Percentiles rank a stretch among this genome's conserved stretches.
Evolutionary conservation across 129 eudicot species (phyloP).

Genomic region (Arctium lappa): DNA sequence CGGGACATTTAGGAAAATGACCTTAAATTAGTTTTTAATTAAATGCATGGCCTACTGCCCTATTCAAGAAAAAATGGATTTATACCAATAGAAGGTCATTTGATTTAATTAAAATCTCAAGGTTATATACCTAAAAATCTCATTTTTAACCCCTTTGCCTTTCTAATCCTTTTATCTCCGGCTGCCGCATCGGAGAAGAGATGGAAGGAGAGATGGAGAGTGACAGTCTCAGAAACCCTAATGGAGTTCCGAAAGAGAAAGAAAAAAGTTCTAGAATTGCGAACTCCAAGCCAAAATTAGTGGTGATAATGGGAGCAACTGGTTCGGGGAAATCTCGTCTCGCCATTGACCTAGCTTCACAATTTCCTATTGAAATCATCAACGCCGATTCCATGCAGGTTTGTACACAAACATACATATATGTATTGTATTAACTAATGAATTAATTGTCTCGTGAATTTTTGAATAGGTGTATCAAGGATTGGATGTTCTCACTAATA

Average conservation of each 20-base stretch:
- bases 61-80: too few species aligned
- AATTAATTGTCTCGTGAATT: neutral
- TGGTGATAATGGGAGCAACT: constrained; percentile 94
- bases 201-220: constrained; percentile 4
- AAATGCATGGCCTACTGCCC: too few species aligned
- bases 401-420: neutral
- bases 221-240: constrained; percentile 8
- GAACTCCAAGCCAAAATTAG: constrained; percentile 55
- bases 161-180: constrained; percentile 1
- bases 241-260: neutral
- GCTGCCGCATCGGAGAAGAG: constrained; percentile 11
- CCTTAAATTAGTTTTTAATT: too few species aligned
- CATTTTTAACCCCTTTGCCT: neutral
- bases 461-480: constrained; percentile 64
- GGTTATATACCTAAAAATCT: too few species aligned
- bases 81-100: too few species aligned
- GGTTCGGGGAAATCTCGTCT: constrained; percentile 91
- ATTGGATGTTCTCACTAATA: constrained; percentile 87
- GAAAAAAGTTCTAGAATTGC: neutral
- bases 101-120: too few species aligned
- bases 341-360: constrained; percentile 77
- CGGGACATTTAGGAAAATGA: too few species aligned
- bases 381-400: constrained; percentile 99
- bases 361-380: constrained; percentile 77
- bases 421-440: neutral